A percentile compares a stretch with the other conserved stretches of the same genome.
Evolutionary conservation across 352 stramenopile genomes (phyloP).

Genomic region (Stramenopiles sp.): DNA sequence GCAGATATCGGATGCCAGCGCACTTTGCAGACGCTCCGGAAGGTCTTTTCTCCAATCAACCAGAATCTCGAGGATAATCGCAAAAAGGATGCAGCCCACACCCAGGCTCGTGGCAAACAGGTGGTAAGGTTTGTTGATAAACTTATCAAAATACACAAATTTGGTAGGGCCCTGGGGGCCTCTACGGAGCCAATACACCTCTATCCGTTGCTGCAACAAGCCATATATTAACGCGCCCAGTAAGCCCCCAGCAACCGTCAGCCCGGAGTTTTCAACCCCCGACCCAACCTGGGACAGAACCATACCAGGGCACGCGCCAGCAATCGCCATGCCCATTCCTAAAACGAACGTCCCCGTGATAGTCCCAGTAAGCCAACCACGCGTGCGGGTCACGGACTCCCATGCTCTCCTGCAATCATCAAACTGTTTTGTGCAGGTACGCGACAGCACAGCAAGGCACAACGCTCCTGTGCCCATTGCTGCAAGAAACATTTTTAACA

Average conservation of each 20-base stretch:
- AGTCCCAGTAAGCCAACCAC: conserved; percentile 15
- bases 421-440: neutral
- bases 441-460: neutral
- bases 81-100: neutral
- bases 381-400: neutral
- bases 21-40: neutral
- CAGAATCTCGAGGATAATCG: neutral
- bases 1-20: neutral
- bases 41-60: no score
- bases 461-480: neutral
- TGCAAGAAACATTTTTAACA: neutral
- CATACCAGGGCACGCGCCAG: conserved; percentile 24
- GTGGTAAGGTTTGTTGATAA: neutral
- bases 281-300: conserved; percentile 23
- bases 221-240: conserved; percentile 22
- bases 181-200: no score
- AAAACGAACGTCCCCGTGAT: conserved; percentile 19
- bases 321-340: conserved; percentile 20
- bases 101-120: neutral
- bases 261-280: conserved; percentile 11
- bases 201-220: conserved; percentile 14
- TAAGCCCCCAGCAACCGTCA: conserved; percentile 20
- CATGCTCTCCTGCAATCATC: neutral
- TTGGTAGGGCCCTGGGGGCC: neutral
- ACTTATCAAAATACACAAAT: neutral